These are phyloP conservation scores for Rhinocladiella similis DNA, from an alignment of 2,329 filamentous ascomycete species.

Conservation along the genomic window DNA sequence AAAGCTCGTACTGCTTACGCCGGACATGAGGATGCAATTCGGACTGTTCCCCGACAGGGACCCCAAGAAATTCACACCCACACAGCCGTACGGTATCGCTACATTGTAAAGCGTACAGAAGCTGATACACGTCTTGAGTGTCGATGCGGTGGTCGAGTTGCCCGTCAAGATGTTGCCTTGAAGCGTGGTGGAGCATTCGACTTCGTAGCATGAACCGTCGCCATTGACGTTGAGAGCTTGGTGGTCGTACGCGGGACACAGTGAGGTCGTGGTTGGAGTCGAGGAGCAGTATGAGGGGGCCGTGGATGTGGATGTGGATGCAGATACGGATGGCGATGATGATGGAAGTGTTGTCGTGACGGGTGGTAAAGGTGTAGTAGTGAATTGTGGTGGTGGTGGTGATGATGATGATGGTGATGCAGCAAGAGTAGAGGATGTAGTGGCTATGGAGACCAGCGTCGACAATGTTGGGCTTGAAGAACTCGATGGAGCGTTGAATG, in stretches of 20 bases:
- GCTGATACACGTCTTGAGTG: conserved; percentile 17
- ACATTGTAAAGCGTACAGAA: conserved; percentile 23
- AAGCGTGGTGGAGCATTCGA: conserved; percentile 19
- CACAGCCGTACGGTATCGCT: conserved; percentile 22
- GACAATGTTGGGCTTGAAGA: background rate
- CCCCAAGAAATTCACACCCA: conserved; percentile 20
- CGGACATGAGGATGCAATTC: conserved; percentile 20
- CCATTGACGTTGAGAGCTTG: conserved; percentile 23
- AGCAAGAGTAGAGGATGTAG: background rate
- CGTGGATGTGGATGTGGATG: conserved; percentile 3
- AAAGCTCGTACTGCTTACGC: conserved; percentile 11
- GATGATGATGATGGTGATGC: too few species aligned
- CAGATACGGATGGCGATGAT: background rate
- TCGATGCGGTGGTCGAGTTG: conserved; percentile 13
- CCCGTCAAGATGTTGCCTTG: conserved; percentile 13
- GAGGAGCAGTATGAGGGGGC: conserved; percentile 10
- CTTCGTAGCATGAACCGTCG: conserved; percentile 23
- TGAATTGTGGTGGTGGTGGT: background rate
- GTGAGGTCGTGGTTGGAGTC: conserved; percentile 11
- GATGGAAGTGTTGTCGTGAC: background rate
- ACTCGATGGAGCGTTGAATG: too few species aligned
- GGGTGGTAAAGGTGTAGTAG: background rate
- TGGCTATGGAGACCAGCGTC: background rate
- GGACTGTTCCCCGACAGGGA: conserved; percentile 4
- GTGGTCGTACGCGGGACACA: conserved; percentile 24